Evolutionary conservation across 805 yeast genomes (phyloP).

Genomic region (Hagleromyces aurorensis): DNA sequence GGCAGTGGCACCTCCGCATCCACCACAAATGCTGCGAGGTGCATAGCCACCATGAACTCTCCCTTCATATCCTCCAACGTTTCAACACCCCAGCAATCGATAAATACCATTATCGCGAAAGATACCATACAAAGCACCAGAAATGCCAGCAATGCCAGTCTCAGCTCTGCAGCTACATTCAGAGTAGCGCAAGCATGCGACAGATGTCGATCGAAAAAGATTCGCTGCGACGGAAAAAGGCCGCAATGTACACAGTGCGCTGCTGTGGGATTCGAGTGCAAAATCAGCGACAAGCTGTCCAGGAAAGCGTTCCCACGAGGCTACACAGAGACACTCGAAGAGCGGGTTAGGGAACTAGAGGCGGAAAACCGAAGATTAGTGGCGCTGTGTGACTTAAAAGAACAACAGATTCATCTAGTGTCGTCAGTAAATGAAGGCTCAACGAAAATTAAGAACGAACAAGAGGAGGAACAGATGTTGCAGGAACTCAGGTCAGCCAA

Average conservation of each 20-base stretch:
- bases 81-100: too few relatives aligned
- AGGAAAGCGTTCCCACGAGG: constrained; percentile 88
- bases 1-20: too few relatives aligned
- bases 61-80: too few relatives aligned
- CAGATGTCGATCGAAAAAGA: constrained; percentile 51
- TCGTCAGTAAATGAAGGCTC: constrained; percentile 10
- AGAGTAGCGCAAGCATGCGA: constrained; percentile 90
- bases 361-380: constrained; percentile 65
- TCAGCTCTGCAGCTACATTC: constrained; percentile 34
- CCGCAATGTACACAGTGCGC: constrained; percentile 67
- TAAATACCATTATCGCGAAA: too few relatives aligned
- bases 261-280: constrained; percentile 79
- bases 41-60: too few relatives aligned
- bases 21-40: too few relatives aligned
- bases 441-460: constrained; percentile 6
- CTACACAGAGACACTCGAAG: constrained; percentile 84
- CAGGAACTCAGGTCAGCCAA: constrained; percentile 17
- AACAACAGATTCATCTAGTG: constrained; percentile 22
- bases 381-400: constrained; percentile 34
- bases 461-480: constrained; percentile 15
- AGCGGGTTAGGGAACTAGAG: constrained; percentile 78
- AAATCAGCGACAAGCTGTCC: constrained; percentile 77
- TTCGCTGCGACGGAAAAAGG: constrained; percentile 49
- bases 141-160: too few relatives aligned
- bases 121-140: too few relatives aligned